Percentiles rank a stretch among this genome's conserved stretches.
These are phyloP conservation scores for Suhomyces kunorum DNA, from an alignment of 1,139 yeast genomes.

Conservation along the genomic window DNA sequence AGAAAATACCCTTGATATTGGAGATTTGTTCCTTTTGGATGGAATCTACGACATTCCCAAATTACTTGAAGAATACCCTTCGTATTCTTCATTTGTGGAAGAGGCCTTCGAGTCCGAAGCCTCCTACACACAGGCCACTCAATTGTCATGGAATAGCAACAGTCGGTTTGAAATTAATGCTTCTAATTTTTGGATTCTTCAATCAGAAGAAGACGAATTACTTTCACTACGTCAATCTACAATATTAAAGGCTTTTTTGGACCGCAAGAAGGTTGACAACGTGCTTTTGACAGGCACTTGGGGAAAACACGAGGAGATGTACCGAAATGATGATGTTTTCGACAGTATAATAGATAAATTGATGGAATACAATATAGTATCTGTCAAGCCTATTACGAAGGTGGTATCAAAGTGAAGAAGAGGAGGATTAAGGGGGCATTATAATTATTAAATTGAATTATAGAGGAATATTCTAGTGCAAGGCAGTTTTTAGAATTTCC, in stretches of 20 bases:
- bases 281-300: conserved; percentile 22
- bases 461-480: no score
- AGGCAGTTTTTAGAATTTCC: no score
- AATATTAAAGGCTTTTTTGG: conserved; percentile 21
- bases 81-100: conserved; percentile 41
- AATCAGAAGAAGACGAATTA: conserved; percentile 39
- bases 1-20: not conserved
- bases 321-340: conserved; percentile 25
- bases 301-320: conserved; percentile 41
- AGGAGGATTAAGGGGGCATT: no score
- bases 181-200: conserved; percentile 22
- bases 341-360: conserved; percentile 3
- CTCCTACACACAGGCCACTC: conserved; percentile 29
- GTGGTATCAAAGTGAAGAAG: no score
- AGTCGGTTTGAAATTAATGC: conserved; percentile 12
- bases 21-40: conserved; percentile 35
- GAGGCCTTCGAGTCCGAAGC: conserved; percentile 40
- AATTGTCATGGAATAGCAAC: conserved; percentile 19
- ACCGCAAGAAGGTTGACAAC: conserved; percentile 8
- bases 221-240: conserved; percentile 30
- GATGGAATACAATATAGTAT: no score
- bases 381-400: no score
- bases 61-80: conserved; percentile 46
- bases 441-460: no score
- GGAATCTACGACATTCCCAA: conserved; percentile 51